Conservation (phyloP, 768 basidiomycete species). For the Kwoniella europaea region DNA sequence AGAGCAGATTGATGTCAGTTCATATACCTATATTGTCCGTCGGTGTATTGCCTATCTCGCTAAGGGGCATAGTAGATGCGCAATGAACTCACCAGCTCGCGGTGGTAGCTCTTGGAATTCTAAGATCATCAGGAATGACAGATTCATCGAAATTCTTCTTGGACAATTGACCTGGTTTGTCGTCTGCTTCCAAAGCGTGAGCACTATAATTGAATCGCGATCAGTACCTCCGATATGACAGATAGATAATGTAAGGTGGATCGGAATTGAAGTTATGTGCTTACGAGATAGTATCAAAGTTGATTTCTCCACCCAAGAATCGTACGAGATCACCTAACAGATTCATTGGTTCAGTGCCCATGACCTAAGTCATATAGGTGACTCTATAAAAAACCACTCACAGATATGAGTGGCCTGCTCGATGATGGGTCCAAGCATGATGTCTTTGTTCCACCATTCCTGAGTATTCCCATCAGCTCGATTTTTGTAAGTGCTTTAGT, state of each 20-base stretch:
- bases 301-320: slow-evolving; percentile 93
- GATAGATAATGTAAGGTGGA: background rate
- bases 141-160: slow-evolving; percentile 81
- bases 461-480: slow-evolving; percentile 30
- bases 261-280: slow-evolving; percentile 49
- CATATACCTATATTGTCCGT: background rate
- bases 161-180: slow-evolving; percentile 79
- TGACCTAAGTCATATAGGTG: no score
- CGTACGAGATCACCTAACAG: slow-evolving; percentile 70
- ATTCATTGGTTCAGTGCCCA: no score
- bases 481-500: background rate
- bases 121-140: slow-evolving; percentile 78
- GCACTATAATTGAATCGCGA: slow-evolving; percentile 53
- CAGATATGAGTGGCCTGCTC: slow-evolving; percentile 82
- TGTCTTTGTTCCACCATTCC: slow-evolving; percentile 56
- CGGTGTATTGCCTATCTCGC: background rate
- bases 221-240: background rate
- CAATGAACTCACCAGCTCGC: slow-evolving; percentile 71
- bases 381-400: slow-evolving; percentile 47
- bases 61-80: background rate
- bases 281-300: slow-evolving; percentile 65
- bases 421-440: slow-evolving; percentile 54
- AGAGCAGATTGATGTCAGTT: no score
- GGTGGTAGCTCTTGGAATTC: slow-evolving; percentile 91
- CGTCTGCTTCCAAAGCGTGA: slow-evolving; percentile 88